Base-by-base conservation (phyloP, 805 yeast species). In the Candida morakotiae region DNA sequence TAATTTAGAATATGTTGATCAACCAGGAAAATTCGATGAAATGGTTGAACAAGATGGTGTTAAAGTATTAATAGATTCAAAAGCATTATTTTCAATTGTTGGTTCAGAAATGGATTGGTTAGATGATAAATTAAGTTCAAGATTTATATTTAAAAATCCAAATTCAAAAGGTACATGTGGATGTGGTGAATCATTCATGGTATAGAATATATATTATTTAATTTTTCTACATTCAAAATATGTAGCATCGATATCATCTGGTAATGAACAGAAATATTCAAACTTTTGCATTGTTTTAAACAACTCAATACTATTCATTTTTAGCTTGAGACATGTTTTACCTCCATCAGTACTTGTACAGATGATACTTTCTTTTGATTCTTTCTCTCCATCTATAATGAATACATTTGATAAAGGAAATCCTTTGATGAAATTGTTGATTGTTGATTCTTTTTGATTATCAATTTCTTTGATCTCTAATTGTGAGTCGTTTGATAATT, bases 51-150 rank as follows among this genome's bases (percentile, higher is more conserved):
- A 91, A 64, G 96, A 89, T 52, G 97, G 95, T 24, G 94, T 93
- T 28, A 85, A 79, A 58, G 94, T 93, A 2, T 71, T 89, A 38
- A 87, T 93, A 31, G 98, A 93, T 58, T 91, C 98, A 19, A 93
- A 93, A 60, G 98, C 98, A 0, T 71, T 93, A 38, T 89, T 93
- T 60, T 83, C 94, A 48, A 89, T 93, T 31, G 95, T 93, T 41
- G 98, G 98, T 1, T 83, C 95, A 5, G 95, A 89, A 62, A 93
- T 93, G 98, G 98, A 93, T 62, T 93, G 96, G 96, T 71, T 87
- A 34, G 98, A 93, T 55, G 96, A 93, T 54, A 89, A 87, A 59
- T 69, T 93, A 45, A 76, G 88, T 22, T 81, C 93, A 10, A 77
- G 94, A 53, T 93, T 93, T 58, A 87, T 93, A 14, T 93, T 93